Base-by-base conservation (phyloP, 176 grass and related monocot genomes). In the Chrysopogon serrulatus region DNA sequence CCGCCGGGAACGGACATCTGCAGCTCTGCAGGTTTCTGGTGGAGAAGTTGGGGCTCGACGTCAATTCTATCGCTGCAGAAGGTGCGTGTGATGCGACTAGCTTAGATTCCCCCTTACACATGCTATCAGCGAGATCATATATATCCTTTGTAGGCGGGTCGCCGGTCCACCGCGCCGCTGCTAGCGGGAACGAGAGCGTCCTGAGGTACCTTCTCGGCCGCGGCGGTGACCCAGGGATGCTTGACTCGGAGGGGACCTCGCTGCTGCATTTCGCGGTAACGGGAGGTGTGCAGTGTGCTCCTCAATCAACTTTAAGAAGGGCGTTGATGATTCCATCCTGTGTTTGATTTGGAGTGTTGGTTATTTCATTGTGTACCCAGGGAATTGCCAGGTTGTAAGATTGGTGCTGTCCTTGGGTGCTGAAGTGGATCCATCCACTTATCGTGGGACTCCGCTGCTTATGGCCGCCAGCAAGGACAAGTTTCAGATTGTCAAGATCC, bases 401-500 rank as follows among this genome's bases (percentile, higher is more conserved):
- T 16, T 84, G n/a, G 42, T 91, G 31, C 73, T 87, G 18, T 87
- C 85, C 16, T 84, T 76, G 79, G 53, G 73, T 60, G 71, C 62
- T 57, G 43, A 60, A 39, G 80, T 91, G 40, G 85, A 91, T 84
- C 28, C 68, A 24, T 3, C 81, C 12, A 26, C 74, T 70, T 37
- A 51, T 34, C 18, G 5, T 30, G 74, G 84, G 8, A 59, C 74
- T 4, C 89, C 85, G 10, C 68, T 91, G 76, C 73, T 74, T 62
- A 10, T 87, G 34, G 89, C 85, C 23, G 33, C 51, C 5, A 10
- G 6, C n/a, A 34, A 66, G 26, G 65, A 8, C 68, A 35, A 42
- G 19, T 54, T 53, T 34, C 11, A 31, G 42, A 30, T 69, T 47
- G 15, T 79, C n/a, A 83, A 83, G 41, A 32, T 91, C 79, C 71